phyloP scores from a whole-genome alignment of 495 filamentous ascomycete genomes.

The Tuber microsphaerosporum region DNA sequence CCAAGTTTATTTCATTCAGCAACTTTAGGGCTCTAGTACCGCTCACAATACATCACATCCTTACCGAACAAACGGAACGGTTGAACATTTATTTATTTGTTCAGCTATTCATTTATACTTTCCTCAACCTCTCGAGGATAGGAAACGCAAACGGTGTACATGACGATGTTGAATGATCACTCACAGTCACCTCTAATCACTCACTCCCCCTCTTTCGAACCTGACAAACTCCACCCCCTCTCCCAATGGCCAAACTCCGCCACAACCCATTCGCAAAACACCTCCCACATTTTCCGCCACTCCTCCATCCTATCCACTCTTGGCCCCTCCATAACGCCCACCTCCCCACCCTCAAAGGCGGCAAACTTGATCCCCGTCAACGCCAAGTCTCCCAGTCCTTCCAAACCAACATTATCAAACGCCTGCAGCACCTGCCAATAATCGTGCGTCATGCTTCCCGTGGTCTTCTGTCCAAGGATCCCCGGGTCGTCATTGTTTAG shows the following conservation, averaged over 20 bases:
- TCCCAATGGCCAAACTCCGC: slow-evolving; percentile 64
- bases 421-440: slow-evolving; percentile 88
- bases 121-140: not conserved
- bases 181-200: not conserved
- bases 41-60: not conserved
- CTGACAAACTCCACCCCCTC: not conserved
- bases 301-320: slow-evolving; percentile 66
- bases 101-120: not conserved
- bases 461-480: slow-evolving; percentile 66
- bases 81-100: not conserved
- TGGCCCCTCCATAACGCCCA: slow-evolving; percentile 72
- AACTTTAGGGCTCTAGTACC: no score
- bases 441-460: slow-evolving; percentile 68
- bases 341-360: slow-evolving; percentile 72
- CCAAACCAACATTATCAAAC: slow-evolving; percentile 75
- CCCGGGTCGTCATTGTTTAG: slow-evolving; percentile 83
- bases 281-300: slow-evolving; percentile 76
- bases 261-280: slow-evolving; percentile 86
- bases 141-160: not conserved
- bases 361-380: slow-evolving; percentile 91
- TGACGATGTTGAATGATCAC: not conserved
- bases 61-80: not conserved
- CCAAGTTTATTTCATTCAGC: no score
- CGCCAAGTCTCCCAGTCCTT: slow-evolving; percentile 72
- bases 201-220: not conserved